Evolutionary conservation across 2,329 filamentous ascomycete species (phyloP), one percentile per base, ranked within the genome.

Genomic region (Microascus cirrosus): DNA sequence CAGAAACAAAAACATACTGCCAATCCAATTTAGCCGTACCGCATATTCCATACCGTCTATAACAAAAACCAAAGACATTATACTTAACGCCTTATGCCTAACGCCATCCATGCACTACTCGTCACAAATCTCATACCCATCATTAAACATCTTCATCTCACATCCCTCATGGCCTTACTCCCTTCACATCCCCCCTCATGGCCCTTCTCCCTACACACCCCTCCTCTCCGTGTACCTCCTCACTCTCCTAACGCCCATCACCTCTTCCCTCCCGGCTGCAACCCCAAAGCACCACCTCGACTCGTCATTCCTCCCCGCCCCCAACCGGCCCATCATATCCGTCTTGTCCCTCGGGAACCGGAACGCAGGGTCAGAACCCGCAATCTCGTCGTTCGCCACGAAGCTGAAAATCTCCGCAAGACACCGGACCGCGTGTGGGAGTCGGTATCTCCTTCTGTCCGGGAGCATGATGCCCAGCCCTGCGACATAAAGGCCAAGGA

Each of bases 321-420:
- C 84, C 2, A 96, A 73, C 50, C 87, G 77, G 0, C 80, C 83
- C 24, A 86, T 78, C 22, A 96, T 78, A 62, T 91, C 86, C 0
- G 75, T 75, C 62, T 85, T 86, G n/a, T 78, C 84, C 32, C 78
- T 76, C 2, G 86, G 82, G 42, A 84, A 80, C 55, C 84, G 79
- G 67, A 96, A 93, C 0, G 87, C 81, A 11, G 84, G 78, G 65
- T 96, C 91, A 5, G 81, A 76, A 1, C 89, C 74, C 20, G 95
- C 74, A 25, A 86, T 85, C 51, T 85, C 85, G 20, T 50, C 45
- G 63, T 86, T 85, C 60, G 89, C 84, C 50, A 93, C 76, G 68
- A 93, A 92, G 66, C 84, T 86, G 63, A 95, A 80, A 24, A 92
- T 77, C 67, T 92, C 90, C 1, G 88, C 87, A 20, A 95, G 77